These are phyloP conservation scores for Heliocybe sulcata DNA, from an alignment of 1,284 basidiomycete genomes.

Conservation along the genomic window DNA sequence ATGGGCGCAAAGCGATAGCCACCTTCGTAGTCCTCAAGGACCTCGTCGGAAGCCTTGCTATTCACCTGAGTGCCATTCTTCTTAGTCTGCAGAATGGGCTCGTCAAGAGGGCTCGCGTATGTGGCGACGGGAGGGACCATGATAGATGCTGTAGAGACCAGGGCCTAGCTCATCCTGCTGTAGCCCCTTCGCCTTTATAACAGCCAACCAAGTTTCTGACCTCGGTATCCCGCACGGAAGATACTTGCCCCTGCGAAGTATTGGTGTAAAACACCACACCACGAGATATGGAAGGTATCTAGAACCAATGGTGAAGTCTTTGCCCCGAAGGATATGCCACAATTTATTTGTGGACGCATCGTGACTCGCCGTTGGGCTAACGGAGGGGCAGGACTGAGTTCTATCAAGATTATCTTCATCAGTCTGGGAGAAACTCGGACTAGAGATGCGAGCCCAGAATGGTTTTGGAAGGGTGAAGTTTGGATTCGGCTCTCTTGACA, in stretches of 20 bases:
- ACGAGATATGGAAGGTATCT: background rate
- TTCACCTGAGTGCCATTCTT: constrained; percentile 15
- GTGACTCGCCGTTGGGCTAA: background rate
- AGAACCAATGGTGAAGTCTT: background rate
- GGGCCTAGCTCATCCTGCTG: background rate
- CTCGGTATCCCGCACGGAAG: background rate
- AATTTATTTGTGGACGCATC: background rate
- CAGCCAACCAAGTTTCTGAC: background rate
- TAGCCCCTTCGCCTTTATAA: background rate
- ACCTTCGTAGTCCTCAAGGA: constrained; percentile 49
- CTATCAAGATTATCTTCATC: background rate
- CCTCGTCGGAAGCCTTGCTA: constrained; percentile 18
- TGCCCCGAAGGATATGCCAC: background rate
- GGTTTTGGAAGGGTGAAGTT: background rate
- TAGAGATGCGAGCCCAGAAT: background rate
- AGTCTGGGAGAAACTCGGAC: background rate
- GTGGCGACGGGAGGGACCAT: constrained; percentile 27
- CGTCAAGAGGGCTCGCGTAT: constrained; percentile 8
- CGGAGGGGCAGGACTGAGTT: background rate
- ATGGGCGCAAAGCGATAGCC: constrained; percentile 68
- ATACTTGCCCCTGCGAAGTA: background rate
- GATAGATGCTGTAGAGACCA: background rate
- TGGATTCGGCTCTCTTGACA: background rate
- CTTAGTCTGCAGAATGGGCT: constrained; percentile 17
- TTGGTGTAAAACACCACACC: background rate